Base-by-base conservation (phyloP, 768 basidiomycete genomes). In the Cystofilobasidium ferigula region DNA sequence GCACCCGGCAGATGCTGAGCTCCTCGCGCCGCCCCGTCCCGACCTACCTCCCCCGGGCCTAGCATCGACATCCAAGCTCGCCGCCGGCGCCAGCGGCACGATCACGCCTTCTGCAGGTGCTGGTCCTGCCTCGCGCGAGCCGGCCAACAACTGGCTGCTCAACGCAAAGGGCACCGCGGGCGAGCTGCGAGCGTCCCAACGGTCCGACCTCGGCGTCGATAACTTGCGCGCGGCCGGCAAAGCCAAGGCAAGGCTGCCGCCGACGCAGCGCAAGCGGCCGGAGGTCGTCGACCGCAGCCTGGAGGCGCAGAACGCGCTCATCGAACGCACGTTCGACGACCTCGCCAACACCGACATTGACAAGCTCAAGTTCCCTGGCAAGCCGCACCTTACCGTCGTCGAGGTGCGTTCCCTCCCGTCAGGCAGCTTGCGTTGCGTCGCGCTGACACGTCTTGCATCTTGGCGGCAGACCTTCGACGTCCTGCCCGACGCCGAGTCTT, bases 401-500 rank as follows among this genome's bases (percentile, higher is more conserved):
- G 88, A 89, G 72, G 84, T 66, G 16, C 51, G 59, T 40, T 26
- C 28, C 16, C 12, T n/a, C 35, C 51, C 30, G n/a, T 9, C 51
- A 42, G 51, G 12, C 51, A n/a, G 12, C 10, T 57, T 16, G 14
- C 16, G 7, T 35, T 57, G 16, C 40, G 2, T 4, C 14, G 14
- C 3, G 32, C 43, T 58, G 57, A 40, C 4, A 61, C 18, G 14
- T 53, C n/a, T n/a, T 51, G 13, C 32, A n/a, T 2, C 1, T 56
- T 26, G n/a, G n/a, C n/a, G n/a, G n/a, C 34, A 67, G 65, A 30
- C 86, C 10, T 92, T 84, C 75, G 86, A 90, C 69, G 78, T 93
- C 62, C 80, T 90, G 16, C 91, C 91, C 0, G 89, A 94, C 71
- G 81, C 82, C 4, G 85, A 87, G 68, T 84, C 91, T 42, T 94